Conservation (phyloP, 495 filamentous ascomycete genomes). For the Xylaria palmicola region DNA sequence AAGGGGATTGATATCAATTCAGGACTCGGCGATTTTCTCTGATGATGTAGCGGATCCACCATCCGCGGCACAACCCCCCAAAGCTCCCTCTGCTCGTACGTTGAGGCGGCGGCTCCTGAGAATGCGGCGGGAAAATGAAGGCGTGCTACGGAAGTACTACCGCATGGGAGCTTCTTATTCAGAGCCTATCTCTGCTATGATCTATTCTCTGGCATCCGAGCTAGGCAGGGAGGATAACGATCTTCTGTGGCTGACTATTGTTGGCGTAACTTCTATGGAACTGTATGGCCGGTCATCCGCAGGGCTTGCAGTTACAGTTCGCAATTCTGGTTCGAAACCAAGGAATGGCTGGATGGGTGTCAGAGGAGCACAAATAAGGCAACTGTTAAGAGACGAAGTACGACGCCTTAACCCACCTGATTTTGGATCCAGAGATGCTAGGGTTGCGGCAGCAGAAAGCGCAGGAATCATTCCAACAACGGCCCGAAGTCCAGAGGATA, state of each 20-base stretch:
- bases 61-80: slow-evolving; percentile 57
- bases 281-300: slow-evolving; percentile 83
- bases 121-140: slow-evolving; percentile 73
- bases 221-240: slow-evolving; percentile 96
- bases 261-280: slow-evolving; percentile 88
- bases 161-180: slow-evolving; percentile 84
- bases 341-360: slow-evolving; percentile 73
- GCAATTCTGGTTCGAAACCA: slow-evolving; percentile 51
- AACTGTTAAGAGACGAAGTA: slow-evolving; percentile 88
- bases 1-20: slow-evolving; percentile 49
- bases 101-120: slow-evolving; percentile 71
- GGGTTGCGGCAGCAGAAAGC: slow-evolving; percentile 49
- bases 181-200: slow-evolving; percentile 87
- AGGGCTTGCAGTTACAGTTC: slow-evolving; percentile 72
- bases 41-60: slow-evolving; percentile 46
- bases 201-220: slow-evolving; percentile 93
- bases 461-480: slow-evolving; percentile 82
- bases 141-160: slow-evolving; percentile 75
- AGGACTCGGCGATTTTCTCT: slow-evolving; percentile 38
- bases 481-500: slow-evolving; percentile 85
- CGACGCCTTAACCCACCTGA: slow-evolving; percentile 88
- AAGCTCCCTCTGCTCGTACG: slow-evolving; percentile 61
- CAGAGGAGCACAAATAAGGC: slow-evolving; percentile 78
- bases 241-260: slow-evolving; percentile 88
- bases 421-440: slow-evolving; percentile 30